These are phyloP conservation scores for Sphagnum fallax DNA, from an alignment of 228 moss, liverwort and hornwort genomes.

Conservation along the genomic window DNA sequence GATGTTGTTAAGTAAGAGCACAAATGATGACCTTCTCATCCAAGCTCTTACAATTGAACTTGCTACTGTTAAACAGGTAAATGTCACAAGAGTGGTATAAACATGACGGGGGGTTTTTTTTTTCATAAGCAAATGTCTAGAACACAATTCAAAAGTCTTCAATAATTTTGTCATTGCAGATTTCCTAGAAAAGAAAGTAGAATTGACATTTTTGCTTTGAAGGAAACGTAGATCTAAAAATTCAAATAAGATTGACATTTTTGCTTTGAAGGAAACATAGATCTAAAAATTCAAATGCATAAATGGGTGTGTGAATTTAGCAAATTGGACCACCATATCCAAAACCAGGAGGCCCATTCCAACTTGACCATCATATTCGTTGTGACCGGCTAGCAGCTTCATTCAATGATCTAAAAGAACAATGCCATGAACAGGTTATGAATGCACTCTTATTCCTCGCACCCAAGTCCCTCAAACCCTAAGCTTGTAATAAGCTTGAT, in stretches of 20 bases:
- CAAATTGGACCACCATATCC: slow-evolving; percentile 65
- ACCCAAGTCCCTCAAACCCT: not conserved
- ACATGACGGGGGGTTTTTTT: not conserved
- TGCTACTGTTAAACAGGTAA: slow-evolving; percentile 64
- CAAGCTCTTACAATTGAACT: slow-evolving; percentile 90
- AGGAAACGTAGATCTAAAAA: not conserved
- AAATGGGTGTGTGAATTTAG: not conserved
- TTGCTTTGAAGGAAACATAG: too few relatives aligned
- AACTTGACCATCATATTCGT: slow-evolving; percentile 75
- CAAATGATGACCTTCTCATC: slow-evolving; percentile 84
- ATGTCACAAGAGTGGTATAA: not conserved
- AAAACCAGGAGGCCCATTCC: slow-evolving; percentile 76
- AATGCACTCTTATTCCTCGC: slow-evolving; percentile 2
- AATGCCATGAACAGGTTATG: slow-evolving; percentile 66
- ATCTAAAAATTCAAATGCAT: not conserved
- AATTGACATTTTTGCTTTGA: not conserved
- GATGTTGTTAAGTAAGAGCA: slow-evolving; percentile 75
- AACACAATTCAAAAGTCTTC: too few relatives aligned
- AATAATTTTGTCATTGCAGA: too few relatives aligned
- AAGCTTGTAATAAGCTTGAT: too few relatives aligned
- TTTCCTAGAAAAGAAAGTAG: too few relatives aligned
- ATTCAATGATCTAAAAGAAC: slow-evolving; percentile 70
- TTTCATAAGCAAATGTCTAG: not conserved
- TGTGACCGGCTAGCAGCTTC: slow-evolving; percentile 89
- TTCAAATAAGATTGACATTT: not conserved